These are phyloP conservation scores for Erythrophleum fordii DNA, from an alignment of 306 rosid genomes.

Conservation along the genomic window DNA sequence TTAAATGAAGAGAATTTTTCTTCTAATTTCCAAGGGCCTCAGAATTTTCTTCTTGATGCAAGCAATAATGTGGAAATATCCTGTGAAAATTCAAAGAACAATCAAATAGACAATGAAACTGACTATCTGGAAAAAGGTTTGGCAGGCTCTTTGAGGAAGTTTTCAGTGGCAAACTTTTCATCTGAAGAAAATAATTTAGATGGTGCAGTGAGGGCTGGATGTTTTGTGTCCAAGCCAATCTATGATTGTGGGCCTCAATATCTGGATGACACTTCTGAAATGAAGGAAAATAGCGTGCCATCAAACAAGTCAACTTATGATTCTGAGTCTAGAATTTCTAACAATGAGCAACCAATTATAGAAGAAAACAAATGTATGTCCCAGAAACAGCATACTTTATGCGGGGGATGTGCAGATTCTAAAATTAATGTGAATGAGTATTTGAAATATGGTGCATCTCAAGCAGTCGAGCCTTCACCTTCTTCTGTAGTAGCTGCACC, in stretches of 20 bases:
- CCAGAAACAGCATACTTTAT: constrained; percentile 38
- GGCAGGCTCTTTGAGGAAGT: constrained; percentile 45
- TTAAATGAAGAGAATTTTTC: constrained; percentile 44
- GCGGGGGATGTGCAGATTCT: constrained; percentile 40
- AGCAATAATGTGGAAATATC: constrained; percentile 45
- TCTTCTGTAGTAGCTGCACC: constrained; percentile 44
- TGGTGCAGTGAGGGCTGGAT: constrained; percentile 44
- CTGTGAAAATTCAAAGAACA: constrained; percentile 44
- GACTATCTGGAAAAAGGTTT: constrained; percentile 48
- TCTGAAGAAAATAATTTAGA: constrained; percentile 47
- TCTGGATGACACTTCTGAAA: constrained; percentile 40
- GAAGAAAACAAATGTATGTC: constrained; percentile 40
- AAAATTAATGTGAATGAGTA: constrained; percentile 37
- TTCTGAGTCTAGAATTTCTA: constrained; percentile 45
- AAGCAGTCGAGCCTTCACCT: constrained; percentile 33
- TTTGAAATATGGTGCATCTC: constrained; percentile 33
- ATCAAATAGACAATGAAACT: constrained; percentile 34
- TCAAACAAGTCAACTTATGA: constrained; percentile 44
- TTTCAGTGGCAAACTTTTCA: constrained; percentile 41
- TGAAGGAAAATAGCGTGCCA: constrained; percentile 33
- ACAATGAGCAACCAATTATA: constrained; percentile 40
- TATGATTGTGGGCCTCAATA: constrained; percentile 42
- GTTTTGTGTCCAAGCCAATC: constrained; percentile 43
- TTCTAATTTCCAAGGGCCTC: constrained; percentile 47
- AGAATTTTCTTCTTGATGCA: constrained; percentile 32